A percentile compares a stretch with the other conserved stretches of the same genome.
Evolutionary conservation across 2,329 filamentous ascomycete genomes (phyloP).

Genomic region (Botryotinia globosa): DNA sequence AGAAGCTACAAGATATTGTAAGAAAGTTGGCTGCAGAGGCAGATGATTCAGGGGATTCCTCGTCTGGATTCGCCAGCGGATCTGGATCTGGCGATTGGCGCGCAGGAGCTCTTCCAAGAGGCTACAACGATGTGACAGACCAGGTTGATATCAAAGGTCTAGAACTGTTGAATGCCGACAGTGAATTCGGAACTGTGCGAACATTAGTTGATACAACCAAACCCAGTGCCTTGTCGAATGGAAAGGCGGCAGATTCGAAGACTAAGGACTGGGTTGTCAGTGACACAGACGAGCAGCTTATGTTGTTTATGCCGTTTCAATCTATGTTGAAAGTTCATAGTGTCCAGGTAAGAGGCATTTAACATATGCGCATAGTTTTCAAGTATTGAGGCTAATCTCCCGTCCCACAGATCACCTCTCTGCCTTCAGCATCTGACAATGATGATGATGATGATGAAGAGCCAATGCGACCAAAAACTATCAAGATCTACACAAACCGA

Average conservation of each 20-base stretch:
- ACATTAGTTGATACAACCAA: slow-evolving; percentile 68
- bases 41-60: slow-evolving; percentile 44
- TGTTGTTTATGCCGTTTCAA: slow-evolving; percentile 89
- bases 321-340: slow-evolving; percentile 87
- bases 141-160: slow-evolving; percentile 75
- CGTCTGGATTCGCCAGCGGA: slow-evolving; percentile 40
- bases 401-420: slow-evolving; percentile 71
- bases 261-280: slow-evolving; percentile 86
- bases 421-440: slow-evolving; percentile 54
- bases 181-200: slow-evolving; percentile 68
- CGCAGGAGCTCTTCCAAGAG: slow-evolving; percentile 71
- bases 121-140: slow-evolving; percentile 80
- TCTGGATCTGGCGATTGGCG: slow-evolving; percentile 61
- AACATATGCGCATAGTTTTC: neutral
- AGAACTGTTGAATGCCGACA: slow-evolving; percentile 85
- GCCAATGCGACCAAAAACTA: slow-evolving; percentile 75
- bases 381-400: neutral
- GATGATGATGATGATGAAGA: slow-evolving; percentile 74
- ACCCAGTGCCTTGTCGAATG: slow-evolving; percentile 62
- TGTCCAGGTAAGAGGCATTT: slow-evolving; percentile 52
- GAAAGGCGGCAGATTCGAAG: slow-evolving; percentile 48
- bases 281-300: slow-evolving; percentile 93
- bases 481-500: slow-evolving; percentile 85
- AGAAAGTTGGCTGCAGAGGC: slow-evolving; percentile 68
- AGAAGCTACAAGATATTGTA: slow-evolving; percentile 67